Percentiles rank a stretch among this genome's conserved stretches.
phyloP scores from a whole-genome alignment of 2,329 filamentous ascomycete genomes.

The Aspergillus awamori region DNA sequence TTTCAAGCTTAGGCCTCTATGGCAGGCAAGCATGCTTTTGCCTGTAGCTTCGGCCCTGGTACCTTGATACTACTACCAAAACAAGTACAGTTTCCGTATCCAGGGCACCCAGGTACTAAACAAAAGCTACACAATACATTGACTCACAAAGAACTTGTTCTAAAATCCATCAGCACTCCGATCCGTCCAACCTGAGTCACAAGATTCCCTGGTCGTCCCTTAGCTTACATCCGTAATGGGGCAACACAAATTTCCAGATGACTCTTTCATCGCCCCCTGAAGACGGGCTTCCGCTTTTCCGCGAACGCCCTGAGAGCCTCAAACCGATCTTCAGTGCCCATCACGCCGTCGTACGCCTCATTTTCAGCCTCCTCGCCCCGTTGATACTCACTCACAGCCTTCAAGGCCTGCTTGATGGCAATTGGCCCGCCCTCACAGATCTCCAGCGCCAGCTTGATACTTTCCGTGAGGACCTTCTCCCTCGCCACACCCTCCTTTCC shows the following conservation, averaged over 20 bases:
- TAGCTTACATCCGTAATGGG: not conserved
- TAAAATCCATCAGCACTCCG: not conserved
- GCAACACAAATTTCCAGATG: not conserved
- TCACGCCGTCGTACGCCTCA: conserved; percentile 79
- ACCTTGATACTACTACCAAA: no score
- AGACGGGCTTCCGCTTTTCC: conserved; percentile 72
- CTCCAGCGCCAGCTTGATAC: conserved; percentile 75
- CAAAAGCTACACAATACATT: not conserved
- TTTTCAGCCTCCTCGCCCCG: conserved; percentile 77
- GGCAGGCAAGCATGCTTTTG: no score
- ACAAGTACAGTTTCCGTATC: not conserved
- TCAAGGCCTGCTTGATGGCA: conserved; percentile 75
- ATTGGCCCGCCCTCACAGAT: conserved; percentile 90
- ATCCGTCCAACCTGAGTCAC: not conserved
- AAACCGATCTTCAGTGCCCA: conserved; percentile 80
- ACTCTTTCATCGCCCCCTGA: conserved; percentile 56
- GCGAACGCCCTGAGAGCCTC: conserved; percentile 87
- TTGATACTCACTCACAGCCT: conserved; percentile 71
- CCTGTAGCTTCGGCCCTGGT: no score
- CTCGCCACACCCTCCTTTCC: conserved; percentile 62
- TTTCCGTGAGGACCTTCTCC: conserved; percentile 71
- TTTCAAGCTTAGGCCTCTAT: no score
- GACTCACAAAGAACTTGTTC: not conserved
- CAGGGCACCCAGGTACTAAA: not conserved
- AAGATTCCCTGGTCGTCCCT: not conserved